Conservation (phyloP, 1,284 basidiomycete species). For the Neolentinus lepideus region DNA sequence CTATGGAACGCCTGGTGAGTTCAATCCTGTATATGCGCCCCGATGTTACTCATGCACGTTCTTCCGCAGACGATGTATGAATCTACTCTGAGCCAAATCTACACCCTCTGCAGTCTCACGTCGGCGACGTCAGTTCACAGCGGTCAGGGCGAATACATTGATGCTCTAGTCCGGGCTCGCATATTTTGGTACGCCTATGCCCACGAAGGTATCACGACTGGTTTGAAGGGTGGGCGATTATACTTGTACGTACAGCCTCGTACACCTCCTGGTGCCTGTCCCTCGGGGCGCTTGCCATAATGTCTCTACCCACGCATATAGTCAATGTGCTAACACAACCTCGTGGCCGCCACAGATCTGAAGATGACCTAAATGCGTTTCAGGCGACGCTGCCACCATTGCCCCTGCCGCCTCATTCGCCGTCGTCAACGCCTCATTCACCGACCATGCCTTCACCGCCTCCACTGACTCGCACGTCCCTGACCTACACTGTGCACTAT, state of each 20-base stretch:
- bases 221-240: slow-evolving; percentile 72
- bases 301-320: slow-evolving; percentile 6
- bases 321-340: slow-evolving; percentile 3
- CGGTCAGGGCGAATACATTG: slow-evolving; percentile 48
- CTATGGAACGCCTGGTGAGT: slow-evolving; percentile 45
- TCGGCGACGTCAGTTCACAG: slow-evolving; percentile 37
- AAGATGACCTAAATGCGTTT: slow-evolving; percentile 65
- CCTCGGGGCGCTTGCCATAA: neutral
- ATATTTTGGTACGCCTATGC: slow-evolving; percentile 85
- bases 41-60: neutral
- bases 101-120: slow-evolving; percentile 58
- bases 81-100: slow-evolving; percentile 56
- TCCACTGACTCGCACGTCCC: slow-evolving; percentile 21
- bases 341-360: slow-evolving; percentile 30
- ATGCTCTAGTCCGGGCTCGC: slow-evolving; percentile 60
- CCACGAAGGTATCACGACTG: slow-evolving; percentile 75
- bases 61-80: slow-evolving; percentile 46
- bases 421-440: slow-evolving; percentile 9
- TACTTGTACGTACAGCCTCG: slow-evolving; percentile 44
- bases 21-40: neutral
- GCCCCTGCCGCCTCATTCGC: slow-evolving; percentile 21
- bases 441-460: neutral
- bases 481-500: slow-evolving; percentile 29
- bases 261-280: slow-evolving; percentile 3
- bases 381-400: slow-evolving; percentile 52